Percentiles rank a stretch among this genome's conserved stretches.
Conservation (phyloP, 176 grass and related monocot genomes). For the Tuctoria greenei region DNA sequence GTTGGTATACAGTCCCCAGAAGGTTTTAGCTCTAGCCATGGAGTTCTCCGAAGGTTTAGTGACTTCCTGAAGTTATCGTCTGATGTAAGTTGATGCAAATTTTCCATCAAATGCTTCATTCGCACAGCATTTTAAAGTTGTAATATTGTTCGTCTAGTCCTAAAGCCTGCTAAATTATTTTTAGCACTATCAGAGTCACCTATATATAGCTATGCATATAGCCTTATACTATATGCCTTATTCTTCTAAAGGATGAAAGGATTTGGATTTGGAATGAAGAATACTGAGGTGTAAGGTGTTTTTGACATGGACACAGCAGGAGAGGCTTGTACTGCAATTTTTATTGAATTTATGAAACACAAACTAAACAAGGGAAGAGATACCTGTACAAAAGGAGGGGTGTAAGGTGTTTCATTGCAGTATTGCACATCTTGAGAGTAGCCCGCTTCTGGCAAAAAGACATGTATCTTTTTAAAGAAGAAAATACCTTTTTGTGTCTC, state of each 20-base stretch:
- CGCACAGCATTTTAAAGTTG: background rate
- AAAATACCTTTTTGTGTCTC: no score
- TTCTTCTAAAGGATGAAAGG: background rate
- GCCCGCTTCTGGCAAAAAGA: background rate
- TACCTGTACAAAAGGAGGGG: background rate
- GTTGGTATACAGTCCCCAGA: conserved; percentile 96
- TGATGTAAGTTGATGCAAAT: conserved; percentile 68
- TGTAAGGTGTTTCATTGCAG: background rate
- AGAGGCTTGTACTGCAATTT: background rate
- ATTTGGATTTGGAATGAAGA: conserved; percentile 6
- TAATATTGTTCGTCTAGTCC: background rate
- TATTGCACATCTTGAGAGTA: background rate
- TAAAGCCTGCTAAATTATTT: background rate
- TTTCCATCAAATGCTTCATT: conserved; percentile 23
- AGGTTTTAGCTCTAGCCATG: conserved; percentile 84
- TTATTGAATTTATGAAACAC: background rate
- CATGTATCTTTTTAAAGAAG: background rate
- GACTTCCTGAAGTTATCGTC: conserved; percentile 81
- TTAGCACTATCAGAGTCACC: background rate
- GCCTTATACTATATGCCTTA: background rate
- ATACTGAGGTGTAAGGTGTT: background rate
- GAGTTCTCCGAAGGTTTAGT: conserved; percentile 84
- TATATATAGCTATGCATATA: background rate
- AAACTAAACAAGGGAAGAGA: background rate
- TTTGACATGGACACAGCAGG: background rate